A percentile compares a stretch with the other conserved stretches of the same genome.
These are phyloP conservation scores for Pogostemon cablin DNA, from an alignment of 257 asterid species.

Conservation along the genomic window DNA sequence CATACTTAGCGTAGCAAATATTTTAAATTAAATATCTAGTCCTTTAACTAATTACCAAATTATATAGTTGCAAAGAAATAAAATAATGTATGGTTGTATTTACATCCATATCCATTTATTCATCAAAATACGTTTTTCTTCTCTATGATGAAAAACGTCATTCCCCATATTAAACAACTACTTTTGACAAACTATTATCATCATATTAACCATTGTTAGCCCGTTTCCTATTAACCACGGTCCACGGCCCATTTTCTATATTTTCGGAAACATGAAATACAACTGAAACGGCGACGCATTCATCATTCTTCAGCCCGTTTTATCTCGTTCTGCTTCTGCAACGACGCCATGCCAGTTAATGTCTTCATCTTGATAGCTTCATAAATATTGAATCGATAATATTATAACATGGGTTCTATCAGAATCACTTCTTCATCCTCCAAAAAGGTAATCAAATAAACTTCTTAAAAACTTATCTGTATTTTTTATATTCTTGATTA, in stretches of 20 bases:
- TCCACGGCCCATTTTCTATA: not conserved
- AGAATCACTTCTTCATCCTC: conserved; percentile 49
- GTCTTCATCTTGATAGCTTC: conserved; percentile 34
- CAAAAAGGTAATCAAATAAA: conserved; percentile 49
- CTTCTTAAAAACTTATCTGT: not conserved
- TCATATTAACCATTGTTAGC: not conserved
- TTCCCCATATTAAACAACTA: too few species aligned
- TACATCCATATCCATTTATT: too few species aligned
- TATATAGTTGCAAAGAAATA: too few species aligned
- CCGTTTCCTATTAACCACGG: not conserved
- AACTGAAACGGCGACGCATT: conserved; percentile 38
- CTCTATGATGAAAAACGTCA: too few species aligned
- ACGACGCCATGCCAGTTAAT: conserved; percentile 22
- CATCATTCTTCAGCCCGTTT: not conserved
- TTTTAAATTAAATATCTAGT: too few species aligned
- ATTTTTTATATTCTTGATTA: not conserved
- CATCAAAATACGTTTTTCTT: too few species aligned
- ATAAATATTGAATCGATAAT: conserved; percentile 13
- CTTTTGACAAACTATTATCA: too few species aligned
- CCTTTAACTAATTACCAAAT: too few species aligned
- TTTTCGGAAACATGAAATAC: not conserved
- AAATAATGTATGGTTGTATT: too few species aligned
- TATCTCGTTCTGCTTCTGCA: conserved; percentile 31
- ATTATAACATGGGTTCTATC: conserved; percentile 46
- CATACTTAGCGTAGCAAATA: too few species aligned